Evolutionary conservation across 1,139 yeast genomes (phyloP).

Genomic region (Yamadazyma pseudoaaseri): DNA sequence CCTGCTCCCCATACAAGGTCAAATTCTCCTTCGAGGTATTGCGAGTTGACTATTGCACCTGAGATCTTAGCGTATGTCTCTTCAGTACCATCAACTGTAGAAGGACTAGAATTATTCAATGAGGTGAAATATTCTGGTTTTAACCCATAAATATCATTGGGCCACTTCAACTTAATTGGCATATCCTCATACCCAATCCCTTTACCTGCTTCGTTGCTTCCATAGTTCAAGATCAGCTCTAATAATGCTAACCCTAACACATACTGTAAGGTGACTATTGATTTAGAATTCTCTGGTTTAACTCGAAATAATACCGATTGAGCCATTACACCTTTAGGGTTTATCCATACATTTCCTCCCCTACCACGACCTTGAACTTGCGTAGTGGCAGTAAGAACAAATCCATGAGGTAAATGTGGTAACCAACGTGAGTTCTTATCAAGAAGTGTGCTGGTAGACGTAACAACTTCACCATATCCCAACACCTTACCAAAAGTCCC

Average conservation of each 20-base stretch:
- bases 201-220: constrained; percentile 38
- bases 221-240: constrained; percentile 68
- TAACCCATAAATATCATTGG: constrained; percentile 83
- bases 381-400: constrained; percentile 70
- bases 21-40: constrained; percentile 56
- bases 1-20: constrained; percentile 83
- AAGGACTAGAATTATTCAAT: constrained; percentile 26
- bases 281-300: constrained; percentile 28
- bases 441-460: constrained; percentile 80
- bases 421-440: constrained; percentile 69
- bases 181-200: constrained; percentile 64
- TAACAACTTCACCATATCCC: constrained; percentile 83
- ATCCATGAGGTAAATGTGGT: constrained; percentile 65
- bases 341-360: constrained; percentile 94
- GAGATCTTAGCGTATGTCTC: constrained; percentile 71
- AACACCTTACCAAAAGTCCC: constrained; percentile 59
- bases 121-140: constrained; percentile 55
- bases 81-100: constrained; percentile 41
- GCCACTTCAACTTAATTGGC: constrained; percentile 92
- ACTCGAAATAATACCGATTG: constrained; percentile 68
- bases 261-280: constrained; percentile 82
- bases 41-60: constrained; percentile 84
- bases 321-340: constrained; percentile 90
- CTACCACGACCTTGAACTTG: constrained; percentile 94
- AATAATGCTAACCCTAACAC: constrained; percentile 80